Conservation (phyloP, 1,284 basidiomycete genomes). For the Sutorius eximius region DNA sequence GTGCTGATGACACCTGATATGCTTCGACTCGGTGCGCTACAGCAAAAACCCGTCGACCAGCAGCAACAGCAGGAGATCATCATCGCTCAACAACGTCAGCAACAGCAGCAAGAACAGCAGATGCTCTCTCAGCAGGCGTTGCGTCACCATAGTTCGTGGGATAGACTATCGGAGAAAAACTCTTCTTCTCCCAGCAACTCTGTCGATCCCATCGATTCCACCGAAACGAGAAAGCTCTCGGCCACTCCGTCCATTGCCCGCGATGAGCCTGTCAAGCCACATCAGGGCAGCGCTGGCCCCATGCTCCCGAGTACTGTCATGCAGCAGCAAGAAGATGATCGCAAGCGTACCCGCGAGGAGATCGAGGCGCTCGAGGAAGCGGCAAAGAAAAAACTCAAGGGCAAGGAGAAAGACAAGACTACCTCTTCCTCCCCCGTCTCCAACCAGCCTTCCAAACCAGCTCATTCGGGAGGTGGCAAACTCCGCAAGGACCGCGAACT, state of each 20-base stretch:
- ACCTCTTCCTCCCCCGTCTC: slow-evolving; percentile 38
- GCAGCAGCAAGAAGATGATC: slow-evolving; percentile 56
- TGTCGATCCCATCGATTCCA: slow-evolving; percentile 56
- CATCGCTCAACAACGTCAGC: slow-evolving; percentile 32
- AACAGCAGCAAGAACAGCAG: slow-evolving; percentile 32
- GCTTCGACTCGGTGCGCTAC: slow-evolving; percentile 15
- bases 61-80: slow-evolving; percentile 33
- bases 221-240: slow-evolving; percentile 72
- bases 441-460: slow-evolving; percentile 29
- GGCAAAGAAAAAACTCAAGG: slow-evolving; percentile 51
- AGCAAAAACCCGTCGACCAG: slow-evolving; percentile 26
- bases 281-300: slow-evolving; percentile 32
- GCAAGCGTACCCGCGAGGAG: slow-evolving; percentile 61
- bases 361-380: slow-evolving; percentile 57
- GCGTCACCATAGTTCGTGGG: slow-evolving; percentile 29
- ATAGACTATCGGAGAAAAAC: slow-evolving; percentile 24
- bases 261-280: slow-evolving; percentile 40
- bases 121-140: slow-evolving; percentile 33
- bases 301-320: slow-evolving; percentile 48
- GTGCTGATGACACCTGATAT: slow-evolving; percentile 19
- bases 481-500: slow-evolving; percentile 62
- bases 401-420: slow-evolving; percentile 30
- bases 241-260: slow-evolving; percentile 76
- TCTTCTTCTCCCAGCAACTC: slow-evolving; percentile 27
- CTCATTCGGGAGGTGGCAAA: slow-evolving; percentile 44